phyloP scores from a whole-genome alignment of 495 filamentous ascomycete genomes.

The Penicillium turbatum region DNA sequence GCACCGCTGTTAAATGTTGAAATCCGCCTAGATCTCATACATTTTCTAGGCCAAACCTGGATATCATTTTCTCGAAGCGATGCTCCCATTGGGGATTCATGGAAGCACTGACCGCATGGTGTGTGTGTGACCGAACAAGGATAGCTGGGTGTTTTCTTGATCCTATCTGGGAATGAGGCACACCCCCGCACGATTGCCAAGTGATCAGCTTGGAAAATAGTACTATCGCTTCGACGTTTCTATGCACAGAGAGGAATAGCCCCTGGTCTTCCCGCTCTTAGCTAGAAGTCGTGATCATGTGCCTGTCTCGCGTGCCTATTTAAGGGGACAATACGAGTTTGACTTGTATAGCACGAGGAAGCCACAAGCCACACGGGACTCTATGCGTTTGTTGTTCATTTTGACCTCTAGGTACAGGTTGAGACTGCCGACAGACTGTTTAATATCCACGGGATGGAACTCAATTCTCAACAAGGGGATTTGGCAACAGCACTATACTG shows the following conservation, averaged over 20 bases:
- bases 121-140: background rate
- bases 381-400: too few species aligned
- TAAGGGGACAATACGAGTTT: too few species aligned
- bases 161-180: background rate
- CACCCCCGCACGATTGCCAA: slow-evolving; percentile 19
- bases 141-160: background rate
- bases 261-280: background rate
- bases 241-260: background rate
- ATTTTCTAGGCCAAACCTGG: background rate
- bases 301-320: background rate
- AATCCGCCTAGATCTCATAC: slow-evolving; percentile 5
- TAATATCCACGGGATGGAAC: too few species aligned
- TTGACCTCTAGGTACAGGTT: too few species aligned
- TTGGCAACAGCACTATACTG: too few species aligned
- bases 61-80: background rate
- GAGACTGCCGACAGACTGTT: too few species aligned
- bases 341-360: too few species aligned
- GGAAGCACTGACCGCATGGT: background rate
- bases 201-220: background rate
- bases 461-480: too few species aligned
- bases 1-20: slow-evolving; percentile 6
- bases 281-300: background rate
- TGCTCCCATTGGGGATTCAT: background rate
- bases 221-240: background rate
- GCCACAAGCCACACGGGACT: too few species aligned